Evolutionary conservation across 495 filamentous ascomycete species (phyloP).

Genomic region (Daldinia bambusicola): DNA sequence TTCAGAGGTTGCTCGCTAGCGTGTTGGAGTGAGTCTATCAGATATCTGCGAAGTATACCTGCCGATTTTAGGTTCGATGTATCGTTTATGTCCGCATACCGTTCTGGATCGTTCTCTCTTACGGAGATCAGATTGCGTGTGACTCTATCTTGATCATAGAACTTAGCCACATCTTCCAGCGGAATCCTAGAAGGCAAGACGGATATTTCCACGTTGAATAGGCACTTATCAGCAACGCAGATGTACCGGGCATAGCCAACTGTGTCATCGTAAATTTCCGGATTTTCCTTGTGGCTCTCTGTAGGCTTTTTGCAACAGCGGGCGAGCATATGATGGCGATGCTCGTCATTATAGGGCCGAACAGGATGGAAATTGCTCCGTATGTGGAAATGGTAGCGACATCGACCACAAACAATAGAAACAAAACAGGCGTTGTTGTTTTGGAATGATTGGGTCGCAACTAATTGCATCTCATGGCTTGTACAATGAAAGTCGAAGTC

Average conservation of each 20-base stretch:
- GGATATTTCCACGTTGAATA: constrained; percentile 64
- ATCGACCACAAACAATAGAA: constrained; percentile 39
- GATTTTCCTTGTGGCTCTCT: neutral
- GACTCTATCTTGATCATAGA: constrained; percentile 67
- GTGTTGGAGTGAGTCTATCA: constrained; percentile 68
- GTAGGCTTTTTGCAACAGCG: constrained; percentile 14
- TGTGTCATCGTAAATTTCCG: constrained; percentile 20
- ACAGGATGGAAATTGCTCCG: constrained; percentile 16
- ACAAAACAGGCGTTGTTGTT: constrained; percentile 16
- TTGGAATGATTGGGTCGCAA: constrained; percentile 35
- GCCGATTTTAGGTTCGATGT: constrained; percentile 63
- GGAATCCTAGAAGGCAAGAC: constrained; percentile 58
- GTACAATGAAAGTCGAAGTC: constrained; percentile 7
- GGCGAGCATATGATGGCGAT: constrained; percentile 46
- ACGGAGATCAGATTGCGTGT: constrained; percentile 63
- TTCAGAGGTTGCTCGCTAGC: constrained; percentile 53
- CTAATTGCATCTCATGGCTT: constrained; percentile 43
- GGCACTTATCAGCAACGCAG: constrained; percentile 69
- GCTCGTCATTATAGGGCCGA: constrained; percentile 15
- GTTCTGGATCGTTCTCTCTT: constrained; percentile 64
- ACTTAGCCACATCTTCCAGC: constrained; percentile 51
- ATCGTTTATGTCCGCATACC: constrained; percentile 64
- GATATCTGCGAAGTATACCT: constrained; percentile 67
- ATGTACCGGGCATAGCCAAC: constrained; percentile 55
- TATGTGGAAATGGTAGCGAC: constrained; percentile 43